phyloP scores from a whole-genome alignment of 345 rosid species.

The Brassica incana region DNA sequence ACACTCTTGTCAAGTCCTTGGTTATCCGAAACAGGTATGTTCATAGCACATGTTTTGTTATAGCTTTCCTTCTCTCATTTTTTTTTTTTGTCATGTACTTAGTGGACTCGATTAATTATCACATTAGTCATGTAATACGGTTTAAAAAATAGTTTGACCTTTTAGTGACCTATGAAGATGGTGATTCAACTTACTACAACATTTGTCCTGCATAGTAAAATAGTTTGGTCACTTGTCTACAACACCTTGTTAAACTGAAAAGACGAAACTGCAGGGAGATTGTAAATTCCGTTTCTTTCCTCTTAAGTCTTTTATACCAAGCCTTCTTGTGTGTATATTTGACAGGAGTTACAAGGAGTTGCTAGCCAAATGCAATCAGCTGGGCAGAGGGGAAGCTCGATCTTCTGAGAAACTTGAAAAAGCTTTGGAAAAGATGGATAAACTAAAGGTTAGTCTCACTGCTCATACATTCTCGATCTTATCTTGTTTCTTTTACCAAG shows the following conservation, averaged over 20 bases:
- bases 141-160: too few relatives aligned
- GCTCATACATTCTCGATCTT: not conserved
- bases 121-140: not conserved
- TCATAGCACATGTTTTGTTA: conserved; percentile 2
- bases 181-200: not conserved
- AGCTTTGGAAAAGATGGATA: conserved; percentile 65
- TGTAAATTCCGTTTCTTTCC: not conserved
- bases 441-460: conserved; percentile 57
- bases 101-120: conserved; percentile 10
- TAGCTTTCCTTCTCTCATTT: conserved; percentile 3
- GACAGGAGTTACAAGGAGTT: conserved; percentile 83
- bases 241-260: not conserved
- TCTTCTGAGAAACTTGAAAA: conserved; percentile 67
- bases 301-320: not conserved
- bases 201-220: not conserved
- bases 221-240: conserved; percentile 5
- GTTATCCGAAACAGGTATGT: conserved; percentile 74
- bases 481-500: not conserved
- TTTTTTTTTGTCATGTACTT: not conserved
- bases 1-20: conserved; percentile 69
- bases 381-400: conserved; percentile 86
- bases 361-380: conserved; percentile 83
- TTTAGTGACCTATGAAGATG: too few relatives aligned
- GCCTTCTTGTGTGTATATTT: not conserved
- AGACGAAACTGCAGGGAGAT: not conserved